A percentile compares a stretch with the other conserved stretches of the same genome.
phyloP scores from a whole-genome alignment of 2,329 filamentous ascomycete genomes.

The Fusarium agapanthi region DNA sequence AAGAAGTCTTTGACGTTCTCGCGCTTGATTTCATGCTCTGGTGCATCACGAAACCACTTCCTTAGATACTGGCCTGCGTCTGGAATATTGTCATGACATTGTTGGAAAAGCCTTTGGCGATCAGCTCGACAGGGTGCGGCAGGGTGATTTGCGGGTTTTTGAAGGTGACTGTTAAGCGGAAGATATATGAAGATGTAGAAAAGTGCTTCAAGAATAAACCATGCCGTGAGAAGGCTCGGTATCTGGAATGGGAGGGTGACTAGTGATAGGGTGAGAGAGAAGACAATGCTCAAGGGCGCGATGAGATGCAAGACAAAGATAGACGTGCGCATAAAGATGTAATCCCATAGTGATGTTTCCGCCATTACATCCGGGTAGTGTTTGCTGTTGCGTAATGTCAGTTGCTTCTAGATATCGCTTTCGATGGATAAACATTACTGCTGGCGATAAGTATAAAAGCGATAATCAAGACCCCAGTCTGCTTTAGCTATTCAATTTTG shows the following conservation, averaged over 20 bases:
- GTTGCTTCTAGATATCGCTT: not conserved
- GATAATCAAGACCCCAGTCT: not conserved
- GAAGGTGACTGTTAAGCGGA: slow-evolving; percentile 60
- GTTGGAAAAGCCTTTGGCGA: slow-evolving; percentile 59
- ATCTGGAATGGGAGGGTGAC: slow-evolving; percentile 39
- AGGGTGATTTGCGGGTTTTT: slow-evolving; percentile 61
- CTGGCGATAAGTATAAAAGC: not conserved
- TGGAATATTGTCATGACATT: slow-evolving; percentile 60
- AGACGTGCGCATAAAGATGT: slow-evolving; percentile 53
- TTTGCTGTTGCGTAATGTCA: not conserved
- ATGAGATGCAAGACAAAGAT: slow-evolving; percentile 59
- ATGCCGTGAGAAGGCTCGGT: slow-evolving; percentile 50
- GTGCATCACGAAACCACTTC: slow-evolving; percentile 67
- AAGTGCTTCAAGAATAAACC: slow-evolving; percentile 58
- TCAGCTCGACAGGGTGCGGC: slow-evolving; percentile 53
- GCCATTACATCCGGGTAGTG: not conserved
- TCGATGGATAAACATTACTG: not conserved
- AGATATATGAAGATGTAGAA: slow-evolving; percentile 65
- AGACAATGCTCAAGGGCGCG: slow-evolving; percentile 59
- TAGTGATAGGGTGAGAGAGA: slow-evolving; percentile 47
- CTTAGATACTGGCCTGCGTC: slow-evolving; percentile 62
- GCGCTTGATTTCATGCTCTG: slow-evolving; percentile 59
- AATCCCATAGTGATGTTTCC: slow-evolving; percentile 34
- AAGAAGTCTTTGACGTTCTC: slow-evolving; percentile 70
- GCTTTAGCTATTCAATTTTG: not conserved